These are phyloP conservation scores for Colletotrichum sp. DNA, from an alignment of 2,329 filamentous ascomycete species.

Conservation along the genomic window DNA sequence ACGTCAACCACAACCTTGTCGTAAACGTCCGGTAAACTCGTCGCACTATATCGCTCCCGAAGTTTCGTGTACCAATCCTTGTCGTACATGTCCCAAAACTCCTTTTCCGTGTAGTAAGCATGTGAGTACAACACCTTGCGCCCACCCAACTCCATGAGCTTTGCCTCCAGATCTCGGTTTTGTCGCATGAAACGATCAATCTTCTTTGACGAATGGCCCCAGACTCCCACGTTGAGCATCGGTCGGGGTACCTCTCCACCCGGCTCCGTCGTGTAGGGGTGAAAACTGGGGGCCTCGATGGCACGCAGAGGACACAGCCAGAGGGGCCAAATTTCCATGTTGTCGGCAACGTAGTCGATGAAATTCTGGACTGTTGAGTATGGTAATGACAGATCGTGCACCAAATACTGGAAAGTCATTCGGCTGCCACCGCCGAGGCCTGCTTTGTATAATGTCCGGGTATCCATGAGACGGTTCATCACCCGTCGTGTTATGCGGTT, in stretches of 20 bases:
- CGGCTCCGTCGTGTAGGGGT: slow-evolving; percentile 9
- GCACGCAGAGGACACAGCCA: slow-evolving; percentile 61
- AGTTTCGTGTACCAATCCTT: slow-evolving; percentile 62
- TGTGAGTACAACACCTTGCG: slow-evolving; percentile 77
- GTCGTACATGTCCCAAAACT: slow-evolving; percentile 73
- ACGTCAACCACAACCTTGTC: slow-evolving; percentile 65
- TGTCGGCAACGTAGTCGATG: slow-evolving; percentile 50
- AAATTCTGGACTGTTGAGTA: slow-evolving; percentile 48
- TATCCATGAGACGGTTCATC: slow-evolving; percentile 68
- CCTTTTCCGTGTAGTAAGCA: slow-evolving; percentile 69
- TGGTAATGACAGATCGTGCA: slow-evolving; percentile 67
- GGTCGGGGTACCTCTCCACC: background rate
- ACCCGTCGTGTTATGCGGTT: slow-evolving; percentile 66
- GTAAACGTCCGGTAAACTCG: slow-evolving; percentile 66
- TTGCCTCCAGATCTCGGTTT: slow-evolving; percentile 67
- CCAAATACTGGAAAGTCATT: slow-evolving; percentile 63
- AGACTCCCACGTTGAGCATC: slow-evolving; percentile 66
- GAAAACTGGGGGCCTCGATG: slow-evolving; percentile 37
- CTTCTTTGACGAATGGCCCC: slow-evolving; percentile 54
- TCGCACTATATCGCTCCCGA: slow-evolving; percentile 61
- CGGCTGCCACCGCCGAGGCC: slow-evolving; percentile 60
- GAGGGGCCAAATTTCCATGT: slow-evolving; percentile 55
- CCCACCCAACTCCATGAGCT: slow-evolving; percentile 63
- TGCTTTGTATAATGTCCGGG: slow-evolving; percentile 69
- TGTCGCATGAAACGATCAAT: slow-evolving; percentile 52